phyloP scores from a whole-genome alignment of 2,329 filamentous ascomycete species.

The Podosphaera fusca region DNA sequence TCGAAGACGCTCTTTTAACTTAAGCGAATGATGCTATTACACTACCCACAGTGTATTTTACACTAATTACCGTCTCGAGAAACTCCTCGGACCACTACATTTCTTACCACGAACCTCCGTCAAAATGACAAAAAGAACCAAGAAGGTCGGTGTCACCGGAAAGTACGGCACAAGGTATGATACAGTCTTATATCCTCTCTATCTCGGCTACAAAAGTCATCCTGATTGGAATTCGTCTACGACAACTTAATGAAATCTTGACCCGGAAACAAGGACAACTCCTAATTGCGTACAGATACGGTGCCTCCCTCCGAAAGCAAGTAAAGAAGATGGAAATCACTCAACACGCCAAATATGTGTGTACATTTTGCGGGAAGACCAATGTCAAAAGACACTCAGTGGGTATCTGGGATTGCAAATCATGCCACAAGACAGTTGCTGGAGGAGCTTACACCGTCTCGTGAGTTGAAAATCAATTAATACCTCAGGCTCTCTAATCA shows the following conservation, averaged over 20 bases:
- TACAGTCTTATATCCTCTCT: conserved; percentile 4
- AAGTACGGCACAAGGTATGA: conserved; percentile 93
- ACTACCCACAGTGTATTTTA: neutral
- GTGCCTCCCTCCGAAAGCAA: conserved; percentile 97
- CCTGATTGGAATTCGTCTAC: conserved; percentile 1
- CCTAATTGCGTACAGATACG: conserved; percentile 40
- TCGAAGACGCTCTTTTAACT: no score
- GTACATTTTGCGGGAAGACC: conserved; percentile 97
- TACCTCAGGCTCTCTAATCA: neutral
- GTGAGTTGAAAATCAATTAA: conserved; percentile 40
- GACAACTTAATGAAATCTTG: neutral
- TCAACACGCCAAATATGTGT: conserved; percentile 92
- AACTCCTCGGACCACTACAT: neutral
- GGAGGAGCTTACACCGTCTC: conserved; percentile 89
- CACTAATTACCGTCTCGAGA: neutral
- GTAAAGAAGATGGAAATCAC: conserved; percentile 99
- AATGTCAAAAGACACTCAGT: conserved; percentile 76
- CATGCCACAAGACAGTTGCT: conserved; percentile 83
- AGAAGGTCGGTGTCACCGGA: conserved; percentile 97
- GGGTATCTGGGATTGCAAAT: conserved; percentile 92
- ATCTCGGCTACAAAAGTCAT: neutral
- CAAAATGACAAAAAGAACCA: conserved; percentile 89
- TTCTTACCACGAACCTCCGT: conserved; percentile 16
- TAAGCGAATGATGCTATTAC: neutral
- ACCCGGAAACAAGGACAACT: conserved; percentile 1